Base-by-base conservation (phyloP, 2,329 filamentous ascomycete genomes). In the Cladosporium austrohemisphaericum region DNA sequence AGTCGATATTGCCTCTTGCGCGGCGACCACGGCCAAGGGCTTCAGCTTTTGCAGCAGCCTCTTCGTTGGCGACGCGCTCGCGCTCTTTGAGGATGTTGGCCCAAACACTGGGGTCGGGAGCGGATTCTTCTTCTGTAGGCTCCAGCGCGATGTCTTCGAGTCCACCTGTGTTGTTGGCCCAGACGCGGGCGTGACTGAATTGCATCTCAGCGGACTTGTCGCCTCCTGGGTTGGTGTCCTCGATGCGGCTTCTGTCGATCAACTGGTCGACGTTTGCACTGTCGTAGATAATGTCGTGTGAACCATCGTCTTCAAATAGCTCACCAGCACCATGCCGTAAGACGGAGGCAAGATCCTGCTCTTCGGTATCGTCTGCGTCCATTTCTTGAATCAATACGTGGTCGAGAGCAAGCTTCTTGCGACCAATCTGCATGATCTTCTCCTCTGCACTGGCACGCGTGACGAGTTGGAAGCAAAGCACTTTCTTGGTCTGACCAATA, bases 401-500 rank as follows among this genome's bases (percentile, higher is more conserved):
- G 60, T 98, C 93, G 0, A 98, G 78, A 0, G 89, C 89, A 82
- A 98, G 89, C 71, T 98, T 98, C 69, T 88, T 94, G 59, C 89
- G 86, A 5, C 93, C 93, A 58, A 95, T 89, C 65, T 96, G 88
- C 75, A 97, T 86, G 48, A 98, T 97, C 64, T 92, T 91, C 69
- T 98, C 93, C 65, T 98, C 93, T 0, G 86, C 89, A 22, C 85
- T 92, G 32, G 85, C 81, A 52, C 91, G 86, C 1, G 90, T 97
- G 75, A 95, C 89, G 0, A 98, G 73, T 65, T 97, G 92, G 61
- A 97, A 95, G 57, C 94, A 95, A 1, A 98, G 77, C 0, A 98
- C 93, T 60, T 94, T 96, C 57, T 93, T 90, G 68, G 90, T 89
- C 68, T 98, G 94, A 0, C 94, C 94, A 55, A 98, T 97, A 20